Evolutionary conservation across 202 grass and related monocot species (phyloP), one percentile per base, ranked within the genome.

Genomic region (Zoysia matrella): DNA sequence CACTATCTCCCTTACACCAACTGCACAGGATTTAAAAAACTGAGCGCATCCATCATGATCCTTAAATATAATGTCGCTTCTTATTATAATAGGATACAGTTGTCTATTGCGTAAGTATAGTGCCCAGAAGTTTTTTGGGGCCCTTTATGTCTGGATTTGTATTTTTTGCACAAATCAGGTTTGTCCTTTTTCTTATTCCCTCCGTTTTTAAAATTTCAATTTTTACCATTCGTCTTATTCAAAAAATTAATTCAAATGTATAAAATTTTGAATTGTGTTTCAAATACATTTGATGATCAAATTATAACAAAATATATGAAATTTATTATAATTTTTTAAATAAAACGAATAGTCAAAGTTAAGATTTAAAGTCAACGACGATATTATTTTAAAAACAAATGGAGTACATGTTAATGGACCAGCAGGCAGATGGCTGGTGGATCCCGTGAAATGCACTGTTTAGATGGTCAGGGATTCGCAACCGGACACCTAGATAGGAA

Each of bases 1-100:
- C 46, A 67, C 49, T 6, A 41, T 83, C 51, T 72, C 39, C 62
- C 16, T 77, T 72, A 55, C 50, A 60, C 77, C 67, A 81, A 81
- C 72, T 81, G 67, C 66, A 53, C 14, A 75, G 11, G 11, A 2
- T 65, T 76, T 65, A 15, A 71, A 63, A 58, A n/a, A 8, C 15
- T 52, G 11, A 78, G 4, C 46, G 6, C 50, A 43, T 43, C 67
- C 11, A 39, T 70, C 70, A 2, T 14, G 69, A 49, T 88, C 75
- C 30, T 36, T 36, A 36, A 36, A 1, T 36, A 36, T 36, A 36
- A 36, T 36, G 30, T 36, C 56, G 18, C 51, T 14, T 36, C 30
- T 36, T 36, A 36, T 36, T 36, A 36, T 36, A 36, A 36, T 12
- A 40, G 76, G 65, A 71, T 42, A 47, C 41, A 54, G 12, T 18